Conservation (phyloP, 1,139 yeast genomes). For the Taphrina flavorubra region DNA sequence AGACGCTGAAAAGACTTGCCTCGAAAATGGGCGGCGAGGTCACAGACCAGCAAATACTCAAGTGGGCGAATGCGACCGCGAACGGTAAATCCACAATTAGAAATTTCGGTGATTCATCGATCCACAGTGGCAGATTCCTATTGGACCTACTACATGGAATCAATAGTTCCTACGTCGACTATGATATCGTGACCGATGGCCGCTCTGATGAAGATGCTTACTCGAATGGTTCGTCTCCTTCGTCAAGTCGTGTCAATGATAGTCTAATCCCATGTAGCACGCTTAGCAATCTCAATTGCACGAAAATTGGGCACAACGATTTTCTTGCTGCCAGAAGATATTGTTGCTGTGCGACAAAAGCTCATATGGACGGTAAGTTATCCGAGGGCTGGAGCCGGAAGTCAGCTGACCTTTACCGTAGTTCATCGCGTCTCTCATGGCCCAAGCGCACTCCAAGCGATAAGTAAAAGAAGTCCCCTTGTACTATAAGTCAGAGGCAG, state of each 20-base stretch:
- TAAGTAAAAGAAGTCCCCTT: neutral
- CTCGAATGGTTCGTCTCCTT: slow-evolving; percentile 60
- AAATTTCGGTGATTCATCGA: slow-evolving; percentile 80
- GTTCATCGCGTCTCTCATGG: slow-evolving; percentile 31
- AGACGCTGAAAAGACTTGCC: slow-evolving; percentile 71
- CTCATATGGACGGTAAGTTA: slow-evolving; percentile 68
- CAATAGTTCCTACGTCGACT: slow-evolving; percentile 97
- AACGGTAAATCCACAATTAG: slow-evolving; percentile 74
- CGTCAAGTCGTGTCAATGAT: neutral
- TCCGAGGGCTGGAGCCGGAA: neutral
- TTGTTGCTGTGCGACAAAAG: slow-evolving; percentile 91
- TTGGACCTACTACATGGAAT: slow-evolving; percentile 90
- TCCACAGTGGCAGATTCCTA: slow-evolving; percentile 78
- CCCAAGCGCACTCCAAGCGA: slow-evolving; percentile 26
- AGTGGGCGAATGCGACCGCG: slow-evolving; percentile 86
- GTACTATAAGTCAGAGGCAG: neutral
- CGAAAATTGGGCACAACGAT: slow-evolving; percentile 97
- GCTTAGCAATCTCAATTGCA: slow-evolving; percentile 95
- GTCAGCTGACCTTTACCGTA: neutral
- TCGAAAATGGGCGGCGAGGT: slow-evolving; percentile 75
- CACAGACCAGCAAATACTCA: slow-evolving; percentile 81
- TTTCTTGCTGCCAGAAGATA: slow-evolving; percentile 99
- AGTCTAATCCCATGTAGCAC: slow-evolving; percentile 57
- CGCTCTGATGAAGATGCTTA: slow-evolving; percentile 80
- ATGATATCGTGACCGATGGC: slow-evolving; percentile 83